phyloP scores from a whole-genome alignment of 2,329 filamentous ascomycete species.

The Xylariaceae sp. region DNA sequence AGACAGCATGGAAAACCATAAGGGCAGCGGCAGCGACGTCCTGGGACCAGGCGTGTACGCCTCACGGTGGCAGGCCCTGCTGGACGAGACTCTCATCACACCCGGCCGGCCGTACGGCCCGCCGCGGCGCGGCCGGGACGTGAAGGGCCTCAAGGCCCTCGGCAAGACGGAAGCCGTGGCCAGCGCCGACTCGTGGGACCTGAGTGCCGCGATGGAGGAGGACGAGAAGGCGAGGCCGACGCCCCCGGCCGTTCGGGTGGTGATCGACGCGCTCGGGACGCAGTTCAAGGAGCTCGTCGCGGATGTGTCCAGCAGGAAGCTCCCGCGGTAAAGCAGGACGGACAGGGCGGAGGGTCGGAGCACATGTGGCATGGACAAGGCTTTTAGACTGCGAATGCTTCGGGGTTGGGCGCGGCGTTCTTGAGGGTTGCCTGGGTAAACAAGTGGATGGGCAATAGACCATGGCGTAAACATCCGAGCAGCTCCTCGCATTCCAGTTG shows the following conservation, averaged over 20 bases:
- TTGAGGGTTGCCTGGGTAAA: too few relatives aligned
- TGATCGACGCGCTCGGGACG: constrained; percentile 13
- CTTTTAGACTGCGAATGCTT: too few relatives aligned
- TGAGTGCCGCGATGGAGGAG: constrained; percentile 17
- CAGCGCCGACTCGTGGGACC: constrained; percentile 18
- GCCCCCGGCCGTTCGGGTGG: constrained; percentile 32
- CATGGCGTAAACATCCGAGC: too few relatives aligned
- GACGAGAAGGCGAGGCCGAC: constrained; percentile 24
- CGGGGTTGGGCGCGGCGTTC: too few relatives aligned
- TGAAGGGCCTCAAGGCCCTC: constrained; percentile 34
- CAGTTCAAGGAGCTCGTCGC: constrained; percentile 17
- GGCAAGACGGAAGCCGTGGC: constrained; percentile 34
- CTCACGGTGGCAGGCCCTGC: constrained; percentile 61
- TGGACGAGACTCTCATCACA: constrained; percentile 63
- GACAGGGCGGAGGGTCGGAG: too few relatives aligned
- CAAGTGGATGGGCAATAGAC: too few relatives aligned
- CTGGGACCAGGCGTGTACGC: constrained; percentile 67
- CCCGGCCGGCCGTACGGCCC: constrained; percentile 46
- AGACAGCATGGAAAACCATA: constrained; percentile 20
- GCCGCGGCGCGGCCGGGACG: constrained; percentile 46
- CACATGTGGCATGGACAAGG: too few relatives aligned
- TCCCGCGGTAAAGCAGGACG: too few relatives aligned
- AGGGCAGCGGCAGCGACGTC: constrained; percentile 23
- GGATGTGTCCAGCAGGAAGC: constrained; percentile 10
- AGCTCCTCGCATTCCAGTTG: too few relatives aligned